Evolutionary conservation across 176 grass and related monocot genomes (phyloP).

Genomic region (Musa itinerans): DNA sequence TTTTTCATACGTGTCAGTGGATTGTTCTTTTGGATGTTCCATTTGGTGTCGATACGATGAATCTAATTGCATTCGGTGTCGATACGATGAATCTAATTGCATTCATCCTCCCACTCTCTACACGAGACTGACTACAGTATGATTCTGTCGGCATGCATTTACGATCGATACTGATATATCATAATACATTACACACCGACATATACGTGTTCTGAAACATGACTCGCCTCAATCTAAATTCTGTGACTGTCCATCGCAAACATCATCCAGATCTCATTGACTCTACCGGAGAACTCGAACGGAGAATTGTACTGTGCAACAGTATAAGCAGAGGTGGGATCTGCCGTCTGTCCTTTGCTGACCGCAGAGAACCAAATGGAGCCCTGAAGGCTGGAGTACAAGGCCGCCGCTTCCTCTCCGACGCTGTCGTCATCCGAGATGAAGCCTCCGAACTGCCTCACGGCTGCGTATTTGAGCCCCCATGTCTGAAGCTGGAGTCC

Average conservation of each 20-base stretch:
- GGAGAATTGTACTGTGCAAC: conserved; percentile 97
- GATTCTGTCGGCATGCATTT: too few relatives aligned
- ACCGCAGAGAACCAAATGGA: conserved; percentile 62
- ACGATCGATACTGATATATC: too few relatives aligned
- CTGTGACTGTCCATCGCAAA: conserved; percentile 22
- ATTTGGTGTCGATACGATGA: too few relatives aligned
- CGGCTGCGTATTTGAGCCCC: conserved; percentile 40
- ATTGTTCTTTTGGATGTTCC: too few relatives aligned
- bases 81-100: too few relatives aligned
- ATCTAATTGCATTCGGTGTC: too few relatives aligned
- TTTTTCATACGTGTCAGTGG: too few relatives aligned
- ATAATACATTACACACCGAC: background rate
- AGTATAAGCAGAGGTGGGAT: conserved; percentile 37
- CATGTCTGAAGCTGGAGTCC: conserved; percentile 56
- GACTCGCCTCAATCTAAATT: background rate
- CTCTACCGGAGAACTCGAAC: conserved; percentile 77
- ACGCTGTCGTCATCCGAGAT: conserved; percentile 40
- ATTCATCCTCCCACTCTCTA: too few relatives aligned
- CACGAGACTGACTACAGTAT: too few relatives aligned
- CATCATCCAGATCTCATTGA: conserved; percentile 95
- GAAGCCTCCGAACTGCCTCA: conserved; percentile 69
- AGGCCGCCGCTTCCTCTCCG: conserved; percentile 46
- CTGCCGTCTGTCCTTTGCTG: conserved; percentile 24
- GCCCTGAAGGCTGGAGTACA: conserved; percentile 58
- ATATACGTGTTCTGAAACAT: background rate